Evolutionary conservation across 768 basidiomycete genomes (phyloP).

Genomic region (Pleurotus salmoneostramineus): DNA sequence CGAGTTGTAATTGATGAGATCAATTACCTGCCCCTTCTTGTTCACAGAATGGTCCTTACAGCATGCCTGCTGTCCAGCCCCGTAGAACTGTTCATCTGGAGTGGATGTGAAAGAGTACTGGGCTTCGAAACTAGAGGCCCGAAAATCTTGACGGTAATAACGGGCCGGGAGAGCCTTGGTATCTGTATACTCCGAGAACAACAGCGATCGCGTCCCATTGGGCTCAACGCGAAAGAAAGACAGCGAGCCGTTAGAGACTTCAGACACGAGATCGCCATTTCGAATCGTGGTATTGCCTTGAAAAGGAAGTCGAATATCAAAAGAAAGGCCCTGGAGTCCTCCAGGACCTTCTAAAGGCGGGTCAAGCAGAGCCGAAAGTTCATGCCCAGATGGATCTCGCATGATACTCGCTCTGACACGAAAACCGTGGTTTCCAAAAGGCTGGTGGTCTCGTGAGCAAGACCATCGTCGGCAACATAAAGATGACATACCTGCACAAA

Average conservation of each 20-base stretch:
- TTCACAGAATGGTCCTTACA: constrained; percentile 31
- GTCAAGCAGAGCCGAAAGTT: constrained; percentile 29
- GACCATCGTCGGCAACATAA: neutral
- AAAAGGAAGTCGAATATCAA: constrained; percentile 24
- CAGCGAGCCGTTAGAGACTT: constrained; percentile 19
- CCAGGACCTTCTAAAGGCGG: constrained; percentile 31
- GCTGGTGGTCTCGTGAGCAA: constrained; percentile 14
- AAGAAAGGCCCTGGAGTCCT: constrained; percentile 21
- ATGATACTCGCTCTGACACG: constrained; percentile 30
- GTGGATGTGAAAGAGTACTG: constrained; percentile 26
- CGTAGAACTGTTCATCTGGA: constrained; percentile 31
- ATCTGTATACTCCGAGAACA: constrained; percentile 26
- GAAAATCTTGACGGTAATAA: constrained; percentile 28
- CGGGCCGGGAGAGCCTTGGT: constrained; percentile 24
- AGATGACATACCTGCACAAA: constrained; percentile 23
- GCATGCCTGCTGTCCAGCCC: constrained; percentile 31
- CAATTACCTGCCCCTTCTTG: constrained; percentile 33
- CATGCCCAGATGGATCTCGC: constrained; percentile 28
- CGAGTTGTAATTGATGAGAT: constrained; percentile 32
- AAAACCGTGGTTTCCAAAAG: constrained; percentile 30
- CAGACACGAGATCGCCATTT: constrained; percentile 27
- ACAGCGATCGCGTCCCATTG: constrained; percentile 21
- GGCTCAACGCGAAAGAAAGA: constrained; percentile 26
- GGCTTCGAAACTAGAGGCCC: constrained; percentile 24
- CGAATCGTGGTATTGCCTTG: constrained; percentile 24